Evolutionary conservation across 192 early-diverging fungal species (phyloP).

Genomic region (Obelidium mucronatum): DNA sequence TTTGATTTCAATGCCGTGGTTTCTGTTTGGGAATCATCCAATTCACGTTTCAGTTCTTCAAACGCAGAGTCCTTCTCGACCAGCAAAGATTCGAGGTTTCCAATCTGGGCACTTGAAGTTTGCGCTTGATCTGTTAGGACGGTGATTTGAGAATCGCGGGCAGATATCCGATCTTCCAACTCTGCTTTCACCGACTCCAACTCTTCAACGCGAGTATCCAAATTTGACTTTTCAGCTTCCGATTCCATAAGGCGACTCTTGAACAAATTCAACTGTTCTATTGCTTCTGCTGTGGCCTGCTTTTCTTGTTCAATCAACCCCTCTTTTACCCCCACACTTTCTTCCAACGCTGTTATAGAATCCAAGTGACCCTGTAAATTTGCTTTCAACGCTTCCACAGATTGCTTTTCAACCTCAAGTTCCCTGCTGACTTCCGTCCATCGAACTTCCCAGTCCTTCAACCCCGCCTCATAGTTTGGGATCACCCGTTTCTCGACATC

Average conservation of each 20-base stretch:
- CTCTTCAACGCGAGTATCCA: too few species aligned
- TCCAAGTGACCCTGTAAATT: too few species aligned
- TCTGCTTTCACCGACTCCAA: too few species aligned
- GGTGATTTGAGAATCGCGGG: background rate
- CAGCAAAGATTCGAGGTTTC: background rate
- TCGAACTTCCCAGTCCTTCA: background rate
- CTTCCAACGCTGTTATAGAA: too few species aligned
- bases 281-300: background rate
- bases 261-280: too few species aligned
- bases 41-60: background rate
- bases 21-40: background rate
- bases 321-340: too few species aligned
- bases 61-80: background rate
- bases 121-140: background rate
- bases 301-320: background rate
- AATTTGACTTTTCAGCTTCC: too few species aligned
- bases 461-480: background rate
- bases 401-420: background rate
- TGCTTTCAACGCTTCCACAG: background rate
- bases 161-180: too few species aligned
- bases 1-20: background rate
- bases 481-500: background rate
- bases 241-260: too few species aligned
- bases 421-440: background rate
- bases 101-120: background rate